A percentile compares a stretch with the other conserved stretches of the same genome.
Evolutionary conservation across 345 rosid genomes (phyloP).

Genomic region (Eucalyptus marginata): DNA sequence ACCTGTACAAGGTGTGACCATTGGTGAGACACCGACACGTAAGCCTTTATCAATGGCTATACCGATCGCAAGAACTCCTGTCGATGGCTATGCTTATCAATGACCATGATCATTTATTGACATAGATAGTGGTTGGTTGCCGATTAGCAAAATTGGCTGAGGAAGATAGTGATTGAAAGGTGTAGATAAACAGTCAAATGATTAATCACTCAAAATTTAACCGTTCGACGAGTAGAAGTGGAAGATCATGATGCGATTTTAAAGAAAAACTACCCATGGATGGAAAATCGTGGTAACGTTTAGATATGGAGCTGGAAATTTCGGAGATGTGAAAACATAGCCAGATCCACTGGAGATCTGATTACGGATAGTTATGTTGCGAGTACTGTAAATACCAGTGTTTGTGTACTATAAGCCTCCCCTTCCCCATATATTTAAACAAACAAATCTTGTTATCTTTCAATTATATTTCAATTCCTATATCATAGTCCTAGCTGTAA

Average conservation of each 20-base stretch:
- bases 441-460: no score
- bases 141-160: background rate
- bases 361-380: background rate
- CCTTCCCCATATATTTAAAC: no score
- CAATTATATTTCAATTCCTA: background rate
- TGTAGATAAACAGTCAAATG: background rate
- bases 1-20: background rate
- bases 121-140: background rate
- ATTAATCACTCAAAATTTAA: background rate
- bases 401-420: background rate
- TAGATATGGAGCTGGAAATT: background rate
- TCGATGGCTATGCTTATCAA: background rate
- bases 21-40: background rate
- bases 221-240: background rate
- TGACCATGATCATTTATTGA: background rate
- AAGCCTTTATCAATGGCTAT: background rate
- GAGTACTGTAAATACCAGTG: background rate
- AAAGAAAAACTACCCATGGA: background rate
- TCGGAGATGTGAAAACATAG: background rate
- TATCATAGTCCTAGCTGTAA: background rate
- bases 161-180: background rate
- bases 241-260: background rate
- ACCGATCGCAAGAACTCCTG: background rate
- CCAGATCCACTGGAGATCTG: background rate
- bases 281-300: background rate